Evolutionary conservation across 1,284 basidiomycete species (phyloP).

Genomic region (Spongiforma sp.): DNA sequence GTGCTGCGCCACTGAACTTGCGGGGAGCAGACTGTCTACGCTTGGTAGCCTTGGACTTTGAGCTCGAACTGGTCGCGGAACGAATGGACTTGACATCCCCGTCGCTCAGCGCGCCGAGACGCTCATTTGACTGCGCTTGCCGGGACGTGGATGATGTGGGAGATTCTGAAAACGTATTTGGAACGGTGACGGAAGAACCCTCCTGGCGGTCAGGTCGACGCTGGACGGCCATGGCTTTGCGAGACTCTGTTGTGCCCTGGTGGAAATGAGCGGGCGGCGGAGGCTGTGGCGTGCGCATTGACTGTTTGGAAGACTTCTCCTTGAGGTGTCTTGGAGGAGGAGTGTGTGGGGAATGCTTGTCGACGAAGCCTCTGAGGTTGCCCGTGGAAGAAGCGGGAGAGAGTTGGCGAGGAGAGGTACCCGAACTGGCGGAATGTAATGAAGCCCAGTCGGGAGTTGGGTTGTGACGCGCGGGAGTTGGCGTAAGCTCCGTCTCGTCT

Average conservation of each 20-base stretch:
- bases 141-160: constrained; percentile 45
- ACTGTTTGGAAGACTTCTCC: constrained; percentile 31
- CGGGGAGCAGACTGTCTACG: constrained; percentile 50
- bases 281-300: constrained; percentile 36
- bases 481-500: constrained; percentile 37
- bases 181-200: constrained; percentile 11
- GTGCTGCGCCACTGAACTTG: constrained; percentile 63
- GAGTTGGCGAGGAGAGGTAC: constrained; percentile 32
- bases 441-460: constrained; percentile 29
- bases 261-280: constrained; percentile 33
- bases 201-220: constrained; percentile 27
- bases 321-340: constrained; percentile 6
- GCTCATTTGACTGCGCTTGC: constrained; percentile 34
- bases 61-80: constrained; percentile 40
- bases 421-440: constrained; percentile 20
- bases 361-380: constrained; percentile 42
- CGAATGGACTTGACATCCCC: constrained; percentile 46
- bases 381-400: constrained; percentile 45
- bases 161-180: constrained; percentile 49
- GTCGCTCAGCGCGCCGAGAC: constrained; percentile 38
- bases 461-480: constrained; percentile 26
- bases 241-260: constrained; percentile 9
- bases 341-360: constrained; percentile 15
- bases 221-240: constrained; percentile 14
- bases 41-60: constrained; percentile 40